Conservation (phyloP, 768 basidiomycete genomes). For the Lentinula sp. region DNA sequence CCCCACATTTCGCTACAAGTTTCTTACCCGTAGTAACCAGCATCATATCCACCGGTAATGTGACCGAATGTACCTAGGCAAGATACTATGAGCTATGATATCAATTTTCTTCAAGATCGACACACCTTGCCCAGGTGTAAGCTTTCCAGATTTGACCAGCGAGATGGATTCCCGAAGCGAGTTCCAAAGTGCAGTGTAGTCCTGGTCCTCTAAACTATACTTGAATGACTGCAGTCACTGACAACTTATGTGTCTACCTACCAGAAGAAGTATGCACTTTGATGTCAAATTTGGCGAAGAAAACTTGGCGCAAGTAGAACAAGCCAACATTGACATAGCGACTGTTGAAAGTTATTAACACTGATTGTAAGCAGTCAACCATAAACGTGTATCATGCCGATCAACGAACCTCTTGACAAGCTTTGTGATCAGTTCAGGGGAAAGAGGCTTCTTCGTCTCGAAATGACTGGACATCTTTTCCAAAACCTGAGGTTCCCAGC, state of each 20-base stretch:
- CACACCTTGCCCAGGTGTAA: conserved; percentile 59
- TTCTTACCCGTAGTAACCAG: conserved; percentile 58
- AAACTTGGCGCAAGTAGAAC: conserved; percentile 77
- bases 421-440: conserved; percentile 69
- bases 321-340: conserved; percentile 81
- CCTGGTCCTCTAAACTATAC: conserved; percentile 38
- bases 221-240: neutral
- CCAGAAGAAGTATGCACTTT: conserved; percentile 70
- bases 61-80: conserved; percentile 61
- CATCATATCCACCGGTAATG: conserved; percentile 70
- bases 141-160: conserved; percentile 55
- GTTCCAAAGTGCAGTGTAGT: conserved; percentile 81
- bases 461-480: conserved; percentile 78
- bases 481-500: conserved; percentile 78
- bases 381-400: neutral
- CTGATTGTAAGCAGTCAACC: too few relatives aligned
- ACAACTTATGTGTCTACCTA: conserved; percentile 17
- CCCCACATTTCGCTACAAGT: neutral
- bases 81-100: neutral
- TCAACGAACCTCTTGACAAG: conserved; percentile 63
- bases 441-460: conserved; percentile 64
- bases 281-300: conserved; percentile 78
- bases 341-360: conserved; percentile 20
- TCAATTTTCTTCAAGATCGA: neutral
- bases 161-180: conserved; percentile 63